Percentiles rank a stretch among this genome's conserved stretches.
Evolutionary conservation across 2,329 filamentous ascomycete genomes (phyloP).

Genomic region (Aspergillus eucalypticola): DNA sequence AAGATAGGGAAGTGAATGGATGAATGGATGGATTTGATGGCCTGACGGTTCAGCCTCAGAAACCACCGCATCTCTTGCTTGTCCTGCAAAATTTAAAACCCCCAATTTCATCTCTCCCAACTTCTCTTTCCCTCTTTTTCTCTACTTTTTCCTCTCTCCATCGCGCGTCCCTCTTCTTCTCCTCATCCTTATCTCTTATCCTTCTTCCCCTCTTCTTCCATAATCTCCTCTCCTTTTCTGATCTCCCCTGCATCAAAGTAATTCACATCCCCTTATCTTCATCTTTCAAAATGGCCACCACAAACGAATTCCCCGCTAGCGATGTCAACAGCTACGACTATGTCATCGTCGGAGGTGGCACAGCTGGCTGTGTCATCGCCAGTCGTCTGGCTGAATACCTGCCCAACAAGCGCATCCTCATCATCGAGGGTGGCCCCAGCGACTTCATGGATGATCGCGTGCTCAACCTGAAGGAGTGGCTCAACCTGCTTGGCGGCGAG

Average conservation of each 20-base stretch:
- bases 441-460: slow-evolving; percentile 88
- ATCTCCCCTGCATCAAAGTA: not conserved
- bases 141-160: slow-evolving; percentile 2
- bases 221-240: slow-evolving; percentile 4
- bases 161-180: not conserved
- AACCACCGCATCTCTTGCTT: slow-evolving; percentile 9
- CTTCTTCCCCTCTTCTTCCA: slow-evolving; percentile 7
- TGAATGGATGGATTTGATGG: slow-evolving; percentile 1
- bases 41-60: slow-evolving; percentile 11
- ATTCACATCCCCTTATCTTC: too few relatives aligned
- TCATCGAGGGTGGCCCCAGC: slow-evolving; percentile 86
- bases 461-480: slow-evolving; percentile 82
- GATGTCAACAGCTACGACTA: slow-evolving; percentile 75
- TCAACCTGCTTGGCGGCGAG: slow-evolving; percentile 78
- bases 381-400: slow-evolving; percentile 79
- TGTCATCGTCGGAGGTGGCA: slow-evolving; percentile 81
- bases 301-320: slow-evolving; percentile 63
- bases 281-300: slow-evolving; percentile 59
- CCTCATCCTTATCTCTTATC: slow-evolving; percentile 8
- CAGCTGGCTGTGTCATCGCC: slow-evolving; percentile 81
- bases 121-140: slow-evolving; percentile 12
- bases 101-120: slow-evolving; percentile 4
- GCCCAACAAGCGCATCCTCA: slow-evolving; percentile 74
- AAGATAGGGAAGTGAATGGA: slow-evolving; percentile 5
- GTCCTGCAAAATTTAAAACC: slow-evolving; percentile 4